Percentiles rank a stretch among this genome's conserved stretches.
These are phyloP conservation scores for Podospora fimiseda DNA, from an alignment of 495 filamentous ascomycete genomes.

Conservation along the genomic window DNA sequence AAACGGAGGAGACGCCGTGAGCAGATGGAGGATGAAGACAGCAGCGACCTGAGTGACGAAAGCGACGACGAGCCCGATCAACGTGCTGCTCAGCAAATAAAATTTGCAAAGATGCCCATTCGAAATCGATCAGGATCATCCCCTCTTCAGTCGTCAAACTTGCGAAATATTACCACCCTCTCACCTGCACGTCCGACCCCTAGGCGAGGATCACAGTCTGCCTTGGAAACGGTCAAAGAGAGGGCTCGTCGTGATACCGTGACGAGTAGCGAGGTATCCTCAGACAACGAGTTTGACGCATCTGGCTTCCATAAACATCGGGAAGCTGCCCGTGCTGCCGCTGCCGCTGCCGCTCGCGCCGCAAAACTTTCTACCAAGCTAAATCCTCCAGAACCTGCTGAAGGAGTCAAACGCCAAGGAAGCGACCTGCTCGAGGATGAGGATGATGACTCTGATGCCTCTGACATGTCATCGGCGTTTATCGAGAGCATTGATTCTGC, in stretches of 20 bases:
- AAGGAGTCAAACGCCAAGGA: slow-evolving; percentile 38
- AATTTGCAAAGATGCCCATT: slow-evolving; percentile 92
- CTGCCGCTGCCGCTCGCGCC: slow-evolving; percentile 20
- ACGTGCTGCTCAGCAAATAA: slow-evolving; percentile 69
- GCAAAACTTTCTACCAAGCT: slow-evolving; percentile 41
- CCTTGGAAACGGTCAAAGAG: slow-evolving; percentile 66
- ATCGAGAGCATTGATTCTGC: slow-evolving; percentile 50
- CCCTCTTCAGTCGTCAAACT: slow-evolving; percentile 60
- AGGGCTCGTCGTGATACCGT: slow-evolving; percentile 75
- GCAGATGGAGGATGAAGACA: slow-evolving; percentile 91
- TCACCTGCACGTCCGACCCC: slow-evolving; percentile 29
- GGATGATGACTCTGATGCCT: slow-evolving; percentile 54
- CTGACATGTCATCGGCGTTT: slow-evolving; percentile 47
- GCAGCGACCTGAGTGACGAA: slow-evolving; percentile 92
- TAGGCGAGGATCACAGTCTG: slow-evolving; percentile 68
- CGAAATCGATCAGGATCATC: slow-evolving; percentile 80
- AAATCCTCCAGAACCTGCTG: slow-evolving; percentile 28
- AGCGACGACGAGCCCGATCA: slow-evolving; percentile 84
- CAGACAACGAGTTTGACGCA: slow-evolving; percentile 76
- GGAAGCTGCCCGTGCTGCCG: slow-evolving; percentile 37
- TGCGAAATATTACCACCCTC: slow-evolving; percentile 36
- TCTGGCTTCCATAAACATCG: slow-evolving; percentile 56
- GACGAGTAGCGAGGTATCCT: slow-evolving; percentile 88
- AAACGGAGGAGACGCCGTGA: slow-evolving; percentile 58
- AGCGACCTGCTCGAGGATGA: slow-evolving; percentile 54